Evolutionary conservation across 768 basidiomycete species (phyloP), one percentile per base, ranked within the genome.

Genomic region (Lentinus brumalis): DNA sequence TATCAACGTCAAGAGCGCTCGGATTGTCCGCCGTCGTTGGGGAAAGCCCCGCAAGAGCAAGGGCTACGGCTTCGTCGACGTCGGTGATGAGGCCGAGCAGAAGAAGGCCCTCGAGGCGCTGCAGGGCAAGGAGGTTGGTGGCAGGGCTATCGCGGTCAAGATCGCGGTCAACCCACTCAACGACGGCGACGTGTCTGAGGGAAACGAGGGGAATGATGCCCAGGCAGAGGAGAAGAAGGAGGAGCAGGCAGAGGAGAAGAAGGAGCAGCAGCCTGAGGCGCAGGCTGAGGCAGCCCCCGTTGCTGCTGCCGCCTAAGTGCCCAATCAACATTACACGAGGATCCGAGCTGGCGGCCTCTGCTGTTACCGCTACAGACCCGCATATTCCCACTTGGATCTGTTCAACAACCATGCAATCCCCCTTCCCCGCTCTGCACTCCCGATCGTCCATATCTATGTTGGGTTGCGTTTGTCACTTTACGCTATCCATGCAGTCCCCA

Each of bases 21-120:
- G 92, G 66, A 91, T 99, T 65, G 93, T 98, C 68, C 87, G 88
- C 72, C 83, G 88, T 71, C 86, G 88, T 69, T 93, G 85, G 83
- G 93, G 92, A 4, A 84, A 85, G 45, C 89, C 89, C 70, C 85
- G 89, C 74, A 91, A 86, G 76, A 93, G 91, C 83, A 96, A 96
- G 78, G 96, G 96, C 58, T 98, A 96, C 75, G 96, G 94, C 54
- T 99, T 99, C 71, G 96, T 99, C 71, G 96, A 98, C 68, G 93
- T 97, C 64, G 93, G 91, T 62, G 79, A 79, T 67, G 89, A 94
- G 75, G 91, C 86, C 68, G 87, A 95, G 76, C 96, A 99, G 80
- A 75, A 88, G 74, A 94, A 94, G 79, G 96, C 94, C 55, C 89
- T 99, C 64, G 86, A 86, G 58, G 85, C 86, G 66, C 83, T 95